Evolutionary conservation across 2,329 filamentous ascomycete genomes (phyloP), one percentile per base, ranked within the genome.

Genomic region (Parastagonospora avenae): DNA sequence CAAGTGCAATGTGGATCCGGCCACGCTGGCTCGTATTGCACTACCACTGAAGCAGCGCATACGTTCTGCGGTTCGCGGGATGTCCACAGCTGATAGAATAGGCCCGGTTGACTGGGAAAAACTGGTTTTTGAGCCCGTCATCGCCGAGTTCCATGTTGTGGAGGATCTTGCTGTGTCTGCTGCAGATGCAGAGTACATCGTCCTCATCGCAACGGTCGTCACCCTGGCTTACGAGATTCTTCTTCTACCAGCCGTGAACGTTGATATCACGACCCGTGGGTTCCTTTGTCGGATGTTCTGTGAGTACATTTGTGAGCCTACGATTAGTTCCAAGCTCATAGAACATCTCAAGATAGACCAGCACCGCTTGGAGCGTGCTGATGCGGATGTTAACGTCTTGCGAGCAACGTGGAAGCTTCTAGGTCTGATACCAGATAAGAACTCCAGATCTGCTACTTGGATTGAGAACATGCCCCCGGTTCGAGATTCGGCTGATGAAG

Each of bases 291-390:
- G 14, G 14, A 10, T 30, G 8, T 27, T 42, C 15, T 14, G 8
- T 15, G 27, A 30, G n/a, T 42, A 42, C 15, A 14, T 42, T 8
- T 42, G 39, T 42, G 39, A 42, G 39, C 39, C 39, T n/a, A 12
- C 14, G 2, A 32, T 31, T 15, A 14, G 28, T 10, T 11, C 14
- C 8, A 14, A 10, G 2, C 27, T 42, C n/a, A 16, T 28, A 8
- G 12, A 30, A 15, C 28, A 12, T 12, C 28, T 42, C 2, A 28
- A 15, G 27, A 28, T 15, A 7, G 39, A 42, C 9, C n/a, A 42
- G n/a, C 24, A 31, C 9, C 27, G 27, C 12, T 15, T 31, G 14
- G 27, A 15, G 14, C 27, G 11, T 16, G 27, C 11, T 42, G 12
- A n/a, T 30, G 27, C 27, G 4, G 12, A 15, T 15, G 2, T 9